Percentiles rank a stretch among this genome's conserved stretches.
phyloP scores from a whole-genome alignment of 1,284 basidiomycete species.

The Athelia sp. region DNA sequence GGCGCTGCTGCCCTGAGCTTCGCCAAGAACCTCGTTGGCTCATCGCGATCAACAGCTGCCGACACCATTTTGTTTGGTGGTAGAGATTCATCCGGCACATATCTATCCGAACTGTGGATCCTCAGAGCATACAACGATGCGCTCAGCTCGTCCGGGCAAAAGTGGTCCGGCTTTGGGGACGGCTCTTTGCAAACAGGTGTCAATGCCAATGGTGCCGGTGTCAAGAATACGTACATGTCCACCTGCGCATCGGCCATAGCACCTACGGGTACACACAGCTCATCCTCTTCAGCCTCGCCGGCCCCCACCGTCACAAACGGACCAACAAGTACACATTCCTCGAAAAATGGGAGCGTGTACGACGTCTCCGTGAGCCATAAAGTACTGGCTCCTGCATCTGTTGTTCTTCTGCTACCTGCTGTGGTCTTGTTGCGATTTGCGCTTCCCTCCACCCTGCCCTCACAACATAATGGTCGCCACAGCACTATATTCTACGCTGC shows the following conservation, averaged over 20 bases:
- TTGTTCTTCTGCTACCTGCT: constrained; percentile 51
- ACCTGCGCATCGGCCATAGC: constrained; percentile 47
- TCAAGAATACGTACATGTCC: constrained; percentile 53
- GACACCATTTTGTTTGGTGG: constrained; percentile 81
- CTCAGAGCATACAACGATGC: constrained; percentile 62
- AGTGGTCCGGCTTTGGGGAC: constrained; percentile 60
- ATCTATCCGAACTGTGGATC: constrained; percentile 72
- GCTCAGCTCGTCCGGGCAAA: constrained; percentile 44
- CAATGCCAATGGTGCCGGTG: constrained; percentile 61
- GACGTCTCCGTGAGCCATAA: constrained; percentile 62
- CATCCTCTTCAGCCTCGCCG: constrained; percentile 9
- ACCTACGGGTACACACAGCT: constrained; percentile 15
- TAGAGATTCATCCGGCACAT: constrained; percentile 56
- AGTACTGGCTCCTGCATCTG: constrained; percentile 56
- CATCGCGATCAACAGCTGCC: constrained; percentile 39
- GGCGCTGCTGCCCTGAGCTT: constrained; percentile 65
- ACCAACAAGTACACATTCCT: constrained; percentile 12
- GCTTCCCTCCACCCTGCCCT: constrained; percentile 31
- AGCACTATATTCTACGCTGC: constrained; percentile 30
- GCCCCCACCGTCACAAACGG: constrained; percentile 16
- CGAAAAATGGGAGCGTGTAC: constrained; percentile 22
- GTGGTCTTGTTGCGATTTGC: constrained; percentile 51
- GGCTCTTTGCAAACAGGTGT: constrained; percentile 57
- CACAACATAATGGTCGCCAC: constrained; percentile 16
- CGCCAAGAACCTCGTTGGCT: constrained; percentile 49